These are phyloP conservation scores for Trichoderma sp. DNA, from an alignment of 2,329 filamentous ascomycete genomes.

Conservation along the genomic window DNA sequence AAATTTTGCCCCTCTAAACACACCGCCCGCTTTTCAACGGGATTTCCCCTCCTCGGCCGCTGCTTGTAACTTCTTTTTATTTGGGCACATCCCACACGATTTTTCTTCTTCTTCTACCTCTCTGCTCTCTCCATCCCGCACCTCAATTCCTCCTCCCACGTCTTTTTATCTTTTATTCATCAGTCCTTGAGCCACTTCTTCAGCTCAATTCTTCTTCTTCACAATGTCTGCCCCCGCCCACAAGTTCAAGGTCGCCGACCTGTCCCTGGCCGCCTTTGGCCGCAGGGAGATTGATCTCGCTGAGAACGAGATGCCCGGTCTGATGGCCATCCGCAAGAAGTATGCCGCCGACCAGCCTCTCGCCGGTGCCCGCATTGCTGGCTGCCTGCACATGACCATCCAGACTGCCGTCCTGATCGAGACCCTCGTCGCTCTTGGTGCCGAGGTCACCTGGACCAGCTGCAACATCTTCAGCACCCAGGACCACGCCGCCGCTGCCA, in stretches of 20 bases:
- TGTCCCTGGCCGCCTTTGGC: constrained; percentile 95
- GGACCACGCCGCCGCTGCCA: constrained; percentile 96
- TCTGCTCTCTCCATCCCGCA: constrained; percentile 25
- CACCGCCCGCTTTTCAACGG: constrained; percentile 27
- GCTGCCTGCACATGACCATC: constrained; percentile 99
- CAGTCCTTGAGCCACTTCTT: constrained; percentile 24
- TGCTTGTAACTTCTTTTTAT: background rate
- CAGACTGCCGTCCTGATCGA: constrained; percentile 99
- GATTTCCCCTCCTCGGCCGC: constrained; percentile 15
- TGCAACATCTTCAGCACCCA: constrained; percentile 99
- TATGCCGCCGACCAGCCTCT: constrained; percentile 93
- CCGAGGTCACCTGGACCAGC: constrained; percentile 97
- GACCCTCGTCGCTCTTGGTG: constrained; percentile 90
- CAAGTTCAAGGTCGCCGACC: constrained; percentile 98
- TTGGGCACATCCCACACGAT: background rate
- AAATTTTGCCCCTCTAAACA: constrained; percentile 34
- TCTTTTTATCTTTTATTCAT: background rate
- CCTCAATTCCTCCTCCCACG: background rate
- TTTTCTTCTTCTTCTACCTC: constrained; percentile 21
- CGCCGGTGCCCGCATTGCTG: constrained; percentile 90
- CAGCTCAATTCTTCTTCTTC: constrained; percentile 20
- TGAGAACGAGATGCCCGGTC: constrained; percentile 95
- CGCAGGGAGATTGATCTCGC: constrained; percentile 98
- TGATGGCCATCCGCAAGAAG: constrained; percentile 91
- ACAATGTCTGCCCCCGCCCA: constrained; percentile 76